phyloP scores from a whole-genome alignment of 805 yeast genomes.

The Myxozyma neotropica region DNA sequence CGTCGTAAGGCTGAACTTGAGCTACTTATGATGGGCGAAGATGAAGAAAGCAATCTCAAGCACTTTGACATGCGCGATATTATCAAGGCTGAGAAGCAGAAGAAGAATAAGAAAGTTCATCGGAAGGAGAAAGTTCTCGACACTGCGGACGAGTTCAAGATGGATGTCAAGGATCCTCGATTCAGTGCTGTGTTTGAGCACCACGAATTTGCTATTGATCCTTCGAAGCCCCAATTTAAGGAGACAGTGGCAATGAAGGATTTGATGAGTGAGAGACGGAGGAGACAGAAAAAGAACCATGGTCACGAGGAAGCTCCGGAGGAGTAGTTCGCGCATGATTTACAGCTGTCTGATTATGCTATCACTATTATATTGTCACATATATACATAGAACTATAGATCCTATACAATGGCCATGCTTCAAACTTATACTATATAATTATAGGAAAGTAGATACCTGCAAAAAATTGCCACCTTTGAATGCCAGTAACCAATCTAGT shows the following conservation, averaged over 20 bases:
- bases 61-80: slow-evolving; percentile 83
- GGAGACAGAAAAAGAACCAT: slow-evolving; percentile 33
- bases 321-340: not conserved
- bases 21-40: slow-evolving; percentile 68
- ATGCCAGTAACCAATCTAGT: no score
- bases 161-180: slow-evolving; percentile 81
- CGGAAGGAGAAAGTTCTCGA: slow-evolving; percentile 50
- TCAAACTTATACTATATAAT: no score
- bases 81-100: slow-evolving; percentile 65
- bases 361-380: no score
- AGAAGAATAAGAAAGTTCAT: slow-evolving; percentile 32
- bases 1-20: slow-evolving; percentile 69
- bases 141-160: slow-evolving; percentile 56
- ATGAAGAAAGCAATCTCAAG: slow-evolving; percentile 48
- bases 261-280: slow-evolving; percentile 69
- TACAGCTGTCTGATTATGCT: no score
- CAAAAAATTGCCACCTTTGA: no score
- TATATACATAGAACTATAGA: not conserved
- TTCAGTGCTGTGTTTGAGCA: slow-evolving; percentile 80
- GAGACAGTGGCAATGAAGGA: slow-evolving; percentile 84
- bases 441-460: no score
- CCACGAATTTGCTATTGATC: slow-evolving; percentile 93
- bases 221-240: slow-evolving; percentile 86
- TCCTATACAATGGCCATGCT: no score
- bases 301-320: slow-evolving; percentile 3